Conservation (phyloP, 495 filamentous ascomycete genomes). For the Xylaria telfairii region DNA sequence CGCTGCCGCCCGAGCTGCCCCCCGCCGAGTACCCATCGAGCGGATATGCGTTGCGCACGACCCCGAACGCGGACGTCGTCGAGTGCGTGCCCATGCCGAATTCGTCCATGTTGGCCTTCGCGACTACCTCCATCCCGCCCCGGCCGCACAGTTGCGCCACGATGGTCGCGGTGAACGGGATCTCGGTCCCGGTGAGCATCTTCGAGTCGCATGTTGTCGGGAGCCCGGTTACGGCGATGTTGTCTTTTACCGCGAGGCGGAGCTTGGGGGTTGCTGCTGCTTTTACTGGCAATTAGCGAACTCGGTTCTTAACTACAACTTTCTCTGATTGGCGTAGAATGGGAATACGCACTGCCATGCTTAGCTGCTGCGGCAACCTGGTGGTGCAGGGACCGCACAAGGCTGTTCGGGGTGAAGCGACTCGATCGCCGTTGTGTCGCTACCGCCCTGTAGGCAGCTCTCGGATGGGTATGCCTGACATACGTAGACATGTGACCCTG, state of each 20-base stretch:
- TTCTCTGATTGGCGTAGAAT: not conserved
- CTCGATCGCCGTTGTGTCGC: constrained; percentile 29
- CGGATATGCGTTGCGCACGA: constrained; percentile 59
- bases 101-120: constrained; percentile 94
- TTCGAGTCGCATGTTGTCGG: constrained; percentile 83
- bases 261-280: constrained; percentile 2
- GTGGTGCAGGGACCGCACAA: constrained; percentile 29
- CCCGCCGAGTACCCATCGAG: constrained; percentile 69
- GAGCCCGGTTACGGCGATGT: constrained; percentile 69
- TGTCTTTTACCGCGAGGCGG: constrained; percentile 82
- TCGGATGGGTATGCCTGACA: constrained; percentile 35
- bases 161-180: constrained; percentile 87
- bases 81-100: constrained; percentile 98
- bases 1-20: constrained; percentile 94
- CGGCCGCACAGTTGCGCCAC: constrained; percentile 66
- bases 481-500: constrained; percentile 42
- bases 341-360: not conserved
- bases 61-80: constrained; percentile 72
- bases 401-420: not conserved
- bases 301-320: not conserved
- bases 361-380: not conserved
- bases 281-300: not conserved
- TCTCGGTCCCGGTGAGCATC: constrained; percentile 71
- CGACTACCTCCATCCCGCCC: constrained; percentile 71
- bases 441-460: constrained; percentile 38